Base-by-base conservation (phyloP, 768 basidiomycete species). In the Kwoniella mangroviensis region DNA sequence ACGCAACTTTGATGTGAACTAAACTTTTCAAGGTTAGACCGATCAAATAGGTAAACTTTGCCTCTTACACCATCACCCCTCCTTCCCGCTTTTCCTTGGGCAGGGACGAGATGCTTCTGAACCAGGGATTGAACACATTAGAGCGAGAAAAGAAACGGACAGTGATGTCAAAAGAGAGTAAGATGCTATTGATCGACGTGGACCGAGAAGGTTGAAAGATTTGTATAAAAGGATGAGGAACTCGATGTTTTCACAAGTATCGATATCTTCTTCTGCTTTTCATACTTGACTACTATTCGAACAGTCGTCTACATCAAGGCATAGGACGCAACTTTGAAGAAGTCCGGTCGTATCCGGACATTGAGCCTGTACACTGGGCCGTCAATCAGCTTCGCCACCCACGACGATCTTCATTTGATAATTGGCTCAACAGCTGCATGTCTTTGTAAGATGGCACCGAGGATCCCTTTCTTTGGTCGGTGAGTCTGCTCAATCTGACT, bases 381-480 rank as follows among this genome's bases (percentile, higher is more conserved):
- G 34, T 34, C 34, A 7, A 34, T 34, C 34, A 34, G 34, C 34
- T 34, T 34, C 34, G 34, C 34, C 34, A 34, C 34, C 34, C 34
- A 34, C 34, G 34, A 34, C 34, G 6, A 49, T 49, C 45, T 19
- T 49, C 15, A 45, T 24, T 34, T 22, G 45, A 43, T 22, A 49
- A n/a, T 15, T 26, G 7, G 45, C 61, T 43, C 1, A 55, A 24
- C 56, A 34, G 34, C 34, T 7, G 6, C 34, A 34, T 34, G 34
- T 34, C 34, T 34, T 7, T 34, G 34, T 4, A 51, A 15, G 22
- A 63, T 63, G 63, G 63, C 63, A 40, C 52, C 52, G 1, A 65
- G 63, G 6, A 65, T 65, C 12, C 53, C 63, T 10, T 65, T 55
- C 41, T 65, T 65, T 40, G 41, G 52, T 52, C 53, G 63, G 63